A percentile compares a stretch with the other conserved stretches of the same genome.
Evolutionary conservation across 106 monocot genomes (phyloP).

Genomic region (Apostasia shenzhenica): DNA sequence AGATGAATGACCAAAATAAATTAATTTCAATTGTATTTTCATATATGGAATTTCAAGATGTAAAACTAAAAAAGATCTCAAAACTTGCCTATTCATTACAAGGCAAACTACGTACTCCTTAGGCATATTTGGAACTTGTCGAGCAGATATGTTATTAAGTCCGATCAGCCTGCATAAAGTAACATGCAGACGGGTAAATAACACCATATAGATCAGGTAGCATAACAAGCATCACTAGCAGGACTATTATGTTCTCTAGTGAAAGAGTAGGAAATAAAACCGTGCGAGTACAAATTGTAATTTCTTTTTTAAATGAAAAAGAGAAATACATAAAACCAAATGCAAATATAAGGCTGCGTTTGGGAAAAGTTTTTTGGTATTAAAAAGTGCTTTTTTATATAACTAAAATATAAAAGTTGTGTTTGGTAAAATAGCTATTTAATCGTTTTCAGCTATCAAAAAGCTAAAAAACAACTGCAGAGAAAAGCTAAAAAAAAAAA

Average conservation of each 20-base stretch:
- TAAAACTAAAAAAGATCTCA: neutral
- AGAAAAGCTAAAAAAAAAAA: no score
- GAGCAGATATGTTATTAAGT: constrained; percentile 93
- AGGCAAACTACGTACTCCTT: constrained; percentile 98
- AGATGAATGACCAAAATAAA: neutral
- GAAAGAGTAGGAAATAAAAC: constrained; percentile 5
- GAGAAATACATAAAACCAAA: no score
- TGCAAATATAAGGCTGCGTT: no score
- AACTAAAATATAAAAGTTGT: no score
- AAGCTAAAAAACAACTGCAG: no score
- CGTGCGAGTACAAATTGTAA: constrained; percentile 16
- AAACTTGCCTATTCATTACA: constrained; percentile 88
- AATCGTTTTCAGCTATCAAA: no score
- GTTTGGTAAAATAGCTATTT: no score
- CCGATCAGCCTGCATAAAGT: constrained; percentile 72
- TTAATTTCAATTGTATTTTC: neutral
- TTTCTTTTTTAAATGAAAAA: no score
- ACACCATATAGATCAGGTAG: neutral
- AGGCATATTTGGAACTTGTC: constrained; percentile 99
- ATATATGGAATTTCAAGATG: neutral
- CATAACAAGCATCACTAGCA: neutral
- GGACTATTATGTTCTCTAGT: no score
- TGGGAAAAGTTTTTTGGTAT: no score
- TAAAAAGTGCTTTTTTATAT: no score
- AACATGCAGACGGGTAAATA: neutral